A percentile compares a stretch with the other conserved stretches of the same genome.
Evolutionary conservation across 306 rosid genomes (phyloP).

Genomic region (Vicia faba): DNA sequence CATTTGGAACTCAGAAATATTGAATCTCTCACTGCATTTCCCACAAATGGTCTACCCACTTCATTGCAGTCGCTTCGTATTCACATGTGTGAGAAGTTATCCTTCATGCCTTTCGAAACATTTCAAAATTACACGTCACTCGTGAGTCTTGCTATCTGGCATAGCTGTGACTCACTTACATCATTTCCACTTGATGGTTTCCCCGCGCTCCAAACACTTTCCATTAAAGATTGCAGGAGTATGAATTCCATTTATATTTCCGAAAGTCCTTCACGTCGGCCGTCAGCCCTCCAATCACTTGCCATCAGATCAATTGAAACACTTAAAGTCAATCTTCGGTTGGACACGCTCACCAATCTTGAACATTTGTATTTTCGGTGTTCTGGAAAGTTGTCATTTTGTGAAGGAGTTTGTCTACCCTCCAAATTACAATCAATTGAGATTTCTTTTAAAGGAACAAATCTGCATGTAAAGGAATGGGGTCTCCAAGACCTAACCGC

Average conservation of each 20-base stretch:
- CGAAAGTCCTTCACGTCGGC: too few relatives aligned
- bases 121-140: slow-evolving; percentile 16
- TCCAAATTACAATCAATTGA: background rate
- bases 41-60: too few relatives aligned
- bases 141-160: background rate
- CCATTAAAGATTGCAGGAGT: background rate
- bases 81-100: background rate
- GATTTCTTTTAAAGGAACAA: background rate
- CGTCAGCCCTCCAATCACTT: background rate
- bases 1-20: too few relatives aligned
- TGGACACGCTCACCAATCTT: background rate
- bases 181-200: slow-evolving; percentile 4
- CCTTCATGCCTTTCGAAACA: background rate
- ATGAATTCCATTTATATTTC: background rate
- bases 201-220: background rate
- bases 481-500: background rate
- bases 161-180: background rate
- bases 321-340: background rate
- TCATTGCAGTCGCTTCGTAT: background rate
- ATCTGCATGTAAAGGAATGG: background rate
- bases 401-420: background rate
- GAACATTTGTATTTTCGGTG: background rate
- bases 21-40: too few relatives aligned
- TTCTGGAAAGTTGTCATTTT: background rate
- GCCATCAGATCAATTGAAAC: background rate